Evolutionary conservation across 306 rosid species (phyloP), one percentile per base, ranked within the genome.

Genomic region (Oemleria cerasiformis): DNA sequence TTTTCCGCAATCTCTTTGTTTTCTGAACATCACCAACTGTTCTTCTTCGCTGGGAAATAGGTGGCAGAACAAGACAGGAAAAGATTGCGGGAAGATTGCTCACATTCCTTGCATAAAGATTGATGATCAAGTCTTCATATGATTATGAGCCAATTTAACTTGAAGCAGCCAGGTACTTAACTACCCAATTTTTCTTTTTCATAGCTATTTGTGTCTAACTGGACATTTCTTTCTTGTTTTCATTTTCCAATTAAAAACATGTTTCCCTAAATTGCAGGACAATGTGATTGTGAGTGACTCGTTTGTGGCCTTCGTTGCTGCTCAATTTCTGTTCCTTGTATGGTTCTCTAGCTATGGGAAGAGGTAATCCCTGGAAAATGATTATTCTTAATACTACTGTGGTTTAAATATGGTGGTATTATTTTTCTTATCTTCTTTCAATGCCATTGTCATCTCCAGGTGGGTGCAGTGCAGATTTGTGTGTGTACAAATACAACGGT

Each of bases 1-100:
- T 21, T 0, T 21, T 0, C 60, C 16, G 38, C 15, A 15, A 55
- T 55, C 16, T 0, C 16, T 21, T 1, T 1, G 1, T 55, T 0
- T 0, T 0, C 4, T 55, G 36, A 1, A 0, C 0, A 21, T 55
- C 8, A 0, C 0, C 0, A 0, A 0, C 0, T 20, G 34, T 9
- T 0, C n/a, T 4, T 1, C 55, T 50, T 17, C 21, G 0, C 34
- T 54, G 36, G 0, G 0, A 7, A 9, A 0, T 12, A 54, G 36
- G 60, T 54, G 25, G 19, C 15, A 10, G 60, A 6, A 54, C 13
- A 54, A 54, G 60, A 54, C 1, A 34, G 60, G 60, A 55, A 25
- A 54, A 54, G 60, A 54, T 23, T 20, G 60, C 34, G 21, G 2
- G 1, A 54, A 19, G 14, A 20, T 20, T 4, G 25, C 60, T 54